phyloP scores from a whole-genome alignment of 1,284 basidiomycete genomes.

The Taiwanofungus camphoratus region DNA sequence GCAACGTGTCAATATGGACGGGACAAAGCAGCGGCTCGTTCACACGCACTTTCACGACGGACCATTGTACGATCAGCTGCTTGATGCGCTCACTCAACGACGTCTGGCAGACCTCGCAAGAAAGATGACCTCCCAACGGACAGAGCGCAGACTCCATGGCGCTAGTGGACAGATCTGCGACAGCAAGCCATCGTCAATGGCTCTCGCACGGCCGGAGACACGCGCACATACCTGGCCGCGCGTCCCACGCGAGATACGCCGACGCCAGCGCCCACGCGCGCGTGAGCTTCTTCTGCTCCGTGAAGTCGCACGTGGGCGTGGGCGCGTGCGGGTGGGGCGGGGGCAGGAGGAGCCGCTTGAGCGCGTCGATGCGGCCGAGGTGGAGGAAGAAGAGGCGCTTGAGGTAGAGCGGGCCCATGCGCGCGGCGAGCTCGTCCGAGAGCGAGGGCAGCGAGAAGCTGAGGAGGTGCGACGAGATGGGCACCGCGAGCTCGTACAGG shows the following conservation, averaged over 20 bases:
- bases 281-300: slow-evolving; percentile 35
- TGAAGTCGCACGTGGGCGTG: slow-evolving; percentile 30
- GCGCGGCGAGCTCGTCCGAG: slow-evolving; percentile 28
- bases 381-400: slow-evolving; percentile 37
- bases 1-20: too few species aligned
- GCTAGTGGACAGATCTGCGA: slow-evolving; percentile 29
- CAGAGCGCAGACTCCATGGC: slow-evolving; percentile 31
- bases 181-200: neutral
- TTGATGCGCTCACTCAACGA: slow-evolving; percentile 61
- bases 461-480: slow-evolving; percentile 31
- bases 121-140: slow-evolving; percentile 29
- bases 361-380: slow-evolving; percentile 34
- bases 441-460: slow-evolving; percentile 28
- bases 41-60: slow-evolving; percentile 75
- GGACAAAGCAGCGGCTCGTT: too few species aligned
- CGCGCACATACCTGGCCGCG: slow-evolving; percentile 27
- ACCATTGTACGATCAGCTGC: slow-evolving; percentile 68
- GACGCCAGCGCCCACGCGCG: slow-evolving; percentile 35
- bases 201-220: neutral
- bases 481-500: slow-evolving; percentile 32
- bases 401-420: slow-evolving; percentile 33
- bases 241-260: slow-evolving; percentile 36
- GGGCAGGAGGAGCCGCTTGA: slow-evolving; percentile 33
- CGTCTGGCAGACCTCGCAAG: slow-evolving; percentile 48
- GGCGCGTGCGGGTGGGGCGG: slow-evolving; percentile 34